Evolutionary conservation across 2,329 filamentous ascomycete genomes (phyloP).

Genomic region (Fusarium brachygibbosum): DNA sequence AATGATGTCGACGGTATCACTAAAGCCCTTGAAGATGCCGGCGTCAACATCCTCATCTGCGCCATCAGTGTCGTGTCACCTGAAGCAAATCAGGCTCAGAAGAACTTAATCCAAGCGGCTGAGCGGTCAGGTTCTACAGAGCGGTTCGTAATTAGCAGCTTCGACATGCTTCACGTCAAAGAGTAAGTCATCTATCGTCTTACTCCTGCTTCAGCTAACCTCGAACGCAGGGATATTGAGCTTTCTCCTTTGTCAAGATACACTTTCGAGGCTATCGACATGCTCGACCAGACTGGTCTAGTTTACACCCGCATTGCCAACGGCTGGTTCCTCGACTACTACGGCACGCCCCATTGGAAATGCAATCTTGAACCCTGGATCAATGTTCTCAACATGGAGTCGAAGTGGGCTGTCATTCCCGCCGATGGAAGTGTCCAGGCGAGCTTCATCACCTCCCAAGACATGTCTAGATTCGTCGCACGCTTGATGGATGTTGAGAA

Average conservation of each 20-base stretch:
- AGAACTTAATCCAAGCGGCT: conserved; percentile 36
- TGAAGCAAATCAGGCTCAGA: conserved; percentile 37
- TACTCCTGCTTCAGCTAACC: accelerated
- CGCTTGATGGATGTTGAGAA: conserved; percentile 32
- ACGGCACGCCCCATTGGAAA: conserved; percentile 43
- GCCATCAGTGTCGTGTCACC: conserved; percentile 39
- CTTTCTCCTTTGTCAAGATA: conserved; percentile 39
- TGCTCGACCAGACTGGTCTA: conserved; percentile 25
- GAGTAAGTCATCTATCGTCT: not conserved
- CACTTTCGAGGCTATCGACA: conserved; percentile 42
- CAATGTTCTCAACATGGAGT: conserved; percentile 44
- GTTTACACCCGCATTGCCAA: conserved; percentile 39
- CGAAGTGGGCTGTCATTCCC: conserved; percentile 42
- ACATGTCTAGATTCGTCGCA: conserved; percentile 35
- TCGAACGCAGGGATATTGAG: conserved; percentile 23
- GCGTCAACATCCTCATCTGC: conserved; percentile 34
- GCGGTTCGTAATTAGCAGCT: conserved; percentile 44
- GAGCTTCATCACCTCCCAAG: conserved; percentile 43
- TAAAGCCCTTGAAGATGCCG: conserved; percentile 6
- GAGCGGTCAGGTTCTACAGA: conserved; percentile 7
- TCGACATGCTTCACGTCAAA: conserved; percentile 40
- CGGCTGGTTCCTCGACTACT: conserved; percentile 49
- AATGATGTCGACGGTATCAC: not conserved
- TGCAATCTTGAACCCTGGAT: conserved; percentile 44
- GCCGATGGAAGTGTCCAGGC: conserved; percentile 27